Base-by-base conservation (phyloP, 2,329 filamentous ascomycete genomes). In the Colletotrichum magnum region DNA sequence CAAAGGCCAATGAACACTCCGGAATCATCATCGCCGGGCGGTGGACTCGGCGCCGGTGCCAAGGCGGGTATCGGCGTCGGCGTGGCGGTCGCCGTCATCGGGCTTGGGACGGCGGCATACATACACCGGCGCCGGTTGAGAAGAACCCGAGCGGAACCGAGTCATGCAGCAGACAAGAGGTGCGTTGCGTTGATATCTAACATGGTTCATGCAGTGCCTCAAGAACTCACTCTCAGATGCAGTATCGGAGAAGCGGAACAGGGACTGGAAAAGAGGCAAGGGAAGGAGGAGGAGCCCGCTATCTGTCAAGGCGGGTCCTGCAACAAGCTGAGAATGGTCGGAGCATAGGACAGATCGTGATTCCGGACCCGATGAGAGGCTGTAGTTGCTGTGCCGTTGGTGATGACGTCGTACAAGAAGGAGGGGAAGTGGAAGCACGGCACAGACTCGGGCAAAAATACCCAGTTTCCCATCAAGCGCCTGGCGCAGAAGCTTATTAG, bases 11-110 rank as follows among this genome's bases (percentile, higher is more conserved):
- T 43, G 41, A 6, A 15, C 16, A 12, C 10, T 12, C 15, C 13
- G 5, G 41, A 15, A 43, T 43, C 41, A n/a, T 45, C 58, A 9
- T 36, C 50, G 21, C 12, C 41, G 32, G 32, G 32, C n/a, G 26
- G 32, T 18, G 51, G 67, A 6, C 63, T 70, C 16, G 39, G 67
- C 45, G 48, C 51, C 18, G 63, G 57, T 26, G 67, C 63, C 18
- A 59, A 70, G 45, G 57, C 67, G 10, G 63, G 63, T 24, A 58
- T 70, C 15, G 67, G 67, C 10, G 45, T 68, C n/a, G 67, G 62
- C 9, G 63, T 62, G 21, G 57, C 41, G 18, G 47, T 62, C 13
- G 67, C 24, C 21, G 52, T 70, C 32, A 12, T 62, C 13, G 28
- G 24, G 41, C 57, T 70, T 2, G 62, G 18, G 26, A 50, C 47